These are phyloP conservation scores for Chromosphaera perkinsii DNA, from an alignment of 208 protist genomes.

Conservation along the genomic window DNA sequence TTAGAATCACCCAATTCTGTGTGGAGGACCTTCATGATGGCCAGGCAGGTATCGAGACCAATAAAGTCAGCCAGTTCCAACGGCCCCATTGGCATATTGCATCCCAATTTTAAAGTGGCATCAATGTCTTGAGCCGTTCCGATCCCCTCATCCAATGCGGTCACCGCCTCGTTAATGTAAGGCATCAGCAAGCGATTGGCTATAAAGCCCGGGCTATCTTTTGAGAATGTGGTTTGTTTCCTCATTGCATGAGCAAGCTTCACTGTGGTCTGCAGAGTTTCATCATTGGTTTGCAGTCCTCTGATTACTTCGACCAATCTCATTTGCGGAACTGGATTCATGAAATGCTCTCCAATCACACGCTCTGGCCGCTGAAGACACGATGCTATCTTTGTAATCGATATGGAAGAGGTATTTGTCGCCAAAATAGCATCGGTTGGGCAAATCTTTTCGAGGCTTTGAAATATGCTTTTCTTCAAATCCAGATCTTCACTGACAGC, in stretches of 20 bases:
- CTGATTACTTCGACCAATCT: slow-evolving; percentile 76
- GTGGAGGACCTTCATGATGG: slow-evolving; percentile 52
- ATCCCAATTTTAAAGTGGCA: slow-evolving; percentile 74
- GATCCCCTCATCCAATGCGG: slow-evolving; percentile 69
- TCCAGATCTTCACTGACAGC: slow-evolving; percentile 50
- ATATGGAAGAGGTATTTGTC: slow-evolving; percentile 74
- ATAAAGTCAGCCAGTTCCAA: slow-evolving; percentile 72
- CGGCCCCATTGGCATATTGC: slow-evolving; percentile 77
- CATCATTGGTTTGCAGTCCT: slow-evolving; percentile 53
- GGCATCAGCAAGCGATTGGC: slow-evolving; percentile 77
- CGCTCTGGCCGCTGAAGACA: slow-evolving; percentile 57
- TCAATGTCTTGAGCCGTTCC: slow-evolving; percentile 71
- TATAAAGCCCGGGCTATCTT: slow-evolving; percentile 76
- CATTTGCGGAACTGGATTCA: slow-evolving; percentile 78
- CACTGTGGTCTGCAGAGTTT: slow-evolving; percentile 52
- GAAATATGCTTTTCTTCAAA: slow-evolving; percentile 43
- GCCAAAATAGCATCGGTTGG: slow-evolving; percentile 60
- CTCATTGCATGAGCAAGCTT: slow-evolving; percentile 57
- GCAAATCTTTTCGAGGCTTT: background rate
- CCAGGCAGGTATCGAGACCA: slow-evolving; percentile 66
- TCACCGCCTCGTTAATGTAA: slow-evolving; percentile 66
- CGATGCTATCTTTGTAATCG: slow-evolving; percentile 59
- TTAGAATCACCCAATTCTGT: slow-evolving; percentile 63
- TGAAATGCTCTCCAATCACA: slow-evolving; percentile 76
- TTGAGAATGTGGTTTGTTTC: slow-evolving; percentile 45